Evolutionary conservation across 1,284 basidiomycete genomes (phyloP).

Genomic region (Trichosporon coremiiforme): DNA sequence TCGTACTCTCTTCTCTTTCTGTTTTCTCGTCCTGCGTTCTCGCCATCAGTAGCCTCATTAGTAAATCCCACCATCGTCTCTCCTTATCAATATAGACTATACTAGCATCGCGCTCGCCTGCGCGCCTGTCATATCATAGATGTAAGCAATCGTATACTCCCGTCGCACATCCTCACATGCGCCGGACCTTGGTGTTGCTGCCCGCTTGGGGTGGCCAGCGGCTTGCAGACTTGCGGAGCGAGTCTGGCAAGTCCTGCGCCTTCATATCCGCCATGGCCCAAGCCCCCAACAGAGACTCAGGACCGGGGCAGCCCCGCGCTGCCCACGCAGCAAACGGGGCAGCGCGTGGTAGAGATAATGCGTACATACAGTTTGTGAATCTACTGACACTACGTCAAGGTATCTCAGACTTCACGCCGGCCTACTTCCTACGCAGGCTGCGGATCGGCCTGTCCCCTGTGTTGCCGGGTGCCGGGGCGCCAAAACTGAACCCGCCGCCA

Average conservation of each 20-base stretch:
- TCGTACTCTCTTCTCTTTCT: too few species aligned
- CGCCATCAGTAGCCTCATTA: too few species aligned
- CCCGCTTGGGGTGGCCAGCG: not conserved
- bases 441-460: not conserved
- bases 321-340: not conserved
- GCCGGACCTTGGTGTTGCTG: conserved; percentile 15
- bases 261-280: not conserved
- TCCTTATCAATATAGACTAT: too few species aligned
- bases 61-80: too few species aligned
- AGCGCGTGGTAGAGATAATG: not conserved
- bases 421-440: conserved; percentile 7
- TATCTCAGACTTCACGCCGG: too few species aligned
- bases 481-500: conserved; percentile 20
- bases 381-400: not conserved
- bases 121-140: not conserved
- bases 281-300: not conserved
- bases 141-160: conserved; percentile 14
- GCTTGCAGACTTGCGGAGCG: too few species aligned
- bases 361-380: conserved; percentile 2
- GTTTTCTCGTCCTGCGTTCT: too few species aligned
- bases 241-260: too few species aligned
- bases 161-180: conserved; percentile 1
- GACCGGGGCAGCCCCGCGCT: not conserved
- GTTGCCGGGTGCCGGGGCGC: not conserved
- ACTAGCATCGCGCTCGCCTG: too few species aligned